Conservation (phyloP, 192 early-diverging fungal species). For the Coemansia sp. region DNA sequence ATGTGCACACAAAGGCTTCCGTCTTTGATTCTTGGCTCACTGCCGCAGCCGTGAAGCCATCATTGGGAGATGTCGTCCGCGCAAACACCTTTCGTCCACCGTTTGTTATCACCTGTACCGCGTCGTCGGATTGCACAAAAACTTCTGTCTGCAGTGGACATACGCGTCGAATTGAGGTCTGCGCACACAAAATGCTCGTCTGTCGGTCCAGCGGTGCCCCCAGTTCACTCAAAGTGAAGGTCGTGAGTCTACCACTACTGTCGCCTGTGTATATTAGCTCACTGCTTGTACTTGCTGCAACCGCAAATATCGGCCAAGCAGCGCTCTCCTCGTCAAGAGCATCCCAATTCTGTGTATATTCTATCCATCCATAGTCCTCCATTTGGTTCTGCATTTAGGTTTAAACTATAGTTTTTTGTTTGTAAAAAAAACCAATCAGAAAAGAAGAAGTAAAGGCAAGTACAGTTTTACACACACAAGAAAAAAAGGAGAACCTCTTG, state of each 20-base stretch:
- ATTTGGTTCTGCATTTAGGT: neutral
- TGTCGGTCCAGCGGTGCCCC: conserved; percentile 63
- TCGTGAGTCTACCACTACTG: conserved; percentile 72
- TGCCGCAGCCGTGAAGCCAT: conserved; percentile 33
- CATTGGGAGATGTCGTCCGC: conserved; percentile 55
- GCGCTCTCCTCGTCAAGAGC: conserved; percentile 3
- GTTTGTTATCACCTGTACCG: conserved; percentile 63
- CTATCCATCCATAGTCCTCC: conserved; percentile 23
- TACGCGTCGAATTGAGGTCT: conserved; percentile 66
- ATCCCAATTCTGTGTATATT: conserved; percentile 44
- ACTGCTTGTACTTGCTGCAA: conserved; percentile 63
- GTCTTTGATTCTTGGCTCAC: conserved; percentile 10
- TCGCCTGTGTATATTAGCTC: conserved; percentile 87
- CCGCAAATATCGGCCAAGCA: conserved; percentile 32
- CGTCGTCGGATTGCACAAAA: conserved; percentile 64
- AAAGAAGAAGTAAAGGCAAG: conserved; percentile 2
- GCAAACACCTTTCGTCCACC: conserved; percentile 48
- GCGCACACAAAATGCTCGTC: conserved; percentile 68
- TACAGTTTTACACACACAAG: conserved; percentile 2
- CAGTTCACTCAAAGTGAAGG: conserved; percentile 52
- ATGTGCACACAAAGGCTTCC: conserved; percentile 47
- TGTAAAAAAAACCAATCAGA: neutral
- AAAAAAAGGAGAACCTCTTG: neutral
- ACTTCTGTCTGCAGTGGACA: conserved; percentile 60
- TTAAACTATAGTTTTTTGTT: neutral